phyloP scores from a whole-genome alignment of 2,329 filamentous ascomycete genomes.

The Aspergillus floridensis region DNA sequence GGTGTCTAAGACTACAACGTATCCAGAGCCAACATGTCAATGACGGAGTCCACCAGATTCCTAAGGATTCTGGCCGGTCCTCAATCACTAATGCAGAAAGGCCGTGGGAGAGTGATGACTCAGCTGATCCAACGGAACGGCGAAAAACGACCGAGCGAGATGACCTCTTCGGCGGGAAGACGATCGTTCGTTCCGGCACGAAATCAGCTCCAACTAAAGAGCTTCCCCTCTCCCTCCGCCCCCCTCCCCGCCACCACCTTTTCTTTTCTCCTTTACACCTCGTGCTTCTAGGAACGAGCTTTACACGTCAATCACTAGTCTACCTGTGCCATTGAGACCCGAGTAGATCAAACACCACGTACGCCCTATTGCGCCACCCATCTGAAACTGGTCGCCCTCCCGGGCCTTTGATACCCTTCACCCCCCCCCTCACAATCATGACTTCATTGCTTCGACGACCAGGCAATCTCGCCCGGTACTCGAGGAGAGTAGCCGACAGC shows the following conservation, averaged over 20 bases:
- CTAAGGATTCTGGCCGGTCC: constrained; percentile 13
- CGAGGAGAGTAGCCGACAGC: constrained; percentile 55
- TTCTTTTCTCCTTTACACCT: background rate
- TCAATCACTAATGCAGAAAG: background rate
- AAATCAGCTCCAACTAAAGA: constrained; percentile 21
- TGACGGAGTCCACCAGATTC: constrained; percentile 12
- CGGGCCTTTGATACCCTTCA: constrained; percentile 22
- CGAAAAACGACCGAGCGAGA: constrained; percentile 28
- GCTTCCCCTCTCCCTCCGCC: constrained; percentile 19
- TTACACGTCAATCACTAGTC: constrained; percentile 29
- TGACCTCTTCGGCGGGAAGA: constrained; percentile 10
- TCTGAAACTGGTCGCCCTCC: constrained; percentile 13
- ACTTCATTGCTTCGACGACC: constrained; percentile 65
- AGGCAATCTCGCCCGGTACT: constrained; percentile 63
- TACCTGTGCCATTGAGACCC: constrained; percentile 21
- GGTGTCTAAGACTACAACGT: background rate
- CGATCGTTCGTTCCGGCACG: constrained; percentile 6
- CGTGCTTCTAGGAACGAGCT: constrained; percentile 11
- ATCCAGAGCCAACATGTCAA: background rate
- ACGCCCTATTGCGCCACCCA: constrained; percentile 23
- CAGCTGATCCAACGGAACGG: constrained; percentile 29
- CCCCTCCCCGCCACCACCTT: constrained; percentile 11
- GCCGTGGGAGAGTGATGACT: constrained; percentile 28
- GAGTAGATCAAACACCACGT: constrained; percentile 2
- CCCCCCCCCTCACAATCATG: constrained; percentile 53